phyloP scores from a whole-genome alignment of 345 rosid species.

The Camelina laxa region DNA sequence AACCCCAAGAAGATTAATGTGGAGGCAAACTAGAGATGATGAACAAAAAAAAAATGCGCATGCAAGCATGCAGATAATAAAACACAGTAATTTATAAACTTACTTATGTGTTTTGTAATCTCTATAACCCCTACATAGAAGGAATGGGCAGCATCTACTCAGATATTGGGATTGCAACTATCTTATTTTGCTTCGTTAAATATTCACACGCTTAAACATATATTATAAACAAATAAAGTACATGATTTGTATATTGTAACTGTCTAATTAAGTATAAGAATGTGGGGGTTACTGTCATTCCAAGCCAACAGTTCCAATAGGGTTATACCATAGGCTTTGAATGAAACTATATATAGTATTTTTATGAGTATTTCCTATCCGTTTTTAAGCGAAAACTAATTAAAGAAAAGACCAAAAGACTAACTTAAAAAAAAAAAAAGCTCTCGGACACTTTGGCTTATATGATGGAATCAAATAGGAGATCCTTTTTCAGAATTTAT shows the following conservation, averaged over 20 bases:
- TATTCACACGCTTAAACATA: slow-evolving; percentile 41
- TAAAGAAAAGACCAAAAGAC: no score
- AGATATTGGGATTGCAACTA: slow-evolving; percentile 46
- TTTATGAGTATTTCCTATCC: background rate
- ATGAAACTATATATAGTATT: background rate
- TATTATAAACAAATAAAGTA: slow-evolving; percentile 25
- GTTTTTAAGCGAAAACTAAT: background rate
- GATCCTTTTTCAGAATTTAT: background rate
- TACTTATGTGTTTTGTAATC: slow-evolving; percentile 66
- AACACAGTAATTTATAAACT: slow-evolving; percentile 42
- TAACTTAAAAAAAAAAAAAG: no score
- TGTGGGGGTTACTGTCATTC: slow-evolving; percentile 40
- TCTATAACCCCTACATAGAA: slow-evolving; percentile 48
- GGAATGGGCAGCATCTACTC: slow-evolving; percentile 52
- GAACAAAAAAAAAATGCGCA: slow-evolving; percentile 56
- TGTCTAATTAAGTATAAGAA: slow-evolving; percentile 24
- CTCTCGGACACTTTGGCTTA: no score
- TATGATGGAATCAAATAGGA: no score
- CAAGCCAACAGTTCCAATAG: slow-evolving; percentile 35
- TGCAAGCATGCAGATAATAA: slow-evolving; percentile 51
- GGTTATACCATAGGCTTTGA: slow-evolving; percentile 7
- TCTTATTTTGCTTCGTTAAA: slow-evolving; percentile 27
- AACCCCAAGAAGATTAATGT: slow-evolving; percentile 37
- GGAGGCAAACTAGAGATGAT: slow-evolving; percentile 31
- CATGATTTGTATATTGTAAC: slow-evolving; percentile 18